A percentile compares a stretch with the other conserved stretches of the same genome.
These are phyloP conservation scores for Exophiala sideris DNA, from an alignment of 2,329 filamentous ascomycete genomes.

Conservation along the genomic window DNA sequence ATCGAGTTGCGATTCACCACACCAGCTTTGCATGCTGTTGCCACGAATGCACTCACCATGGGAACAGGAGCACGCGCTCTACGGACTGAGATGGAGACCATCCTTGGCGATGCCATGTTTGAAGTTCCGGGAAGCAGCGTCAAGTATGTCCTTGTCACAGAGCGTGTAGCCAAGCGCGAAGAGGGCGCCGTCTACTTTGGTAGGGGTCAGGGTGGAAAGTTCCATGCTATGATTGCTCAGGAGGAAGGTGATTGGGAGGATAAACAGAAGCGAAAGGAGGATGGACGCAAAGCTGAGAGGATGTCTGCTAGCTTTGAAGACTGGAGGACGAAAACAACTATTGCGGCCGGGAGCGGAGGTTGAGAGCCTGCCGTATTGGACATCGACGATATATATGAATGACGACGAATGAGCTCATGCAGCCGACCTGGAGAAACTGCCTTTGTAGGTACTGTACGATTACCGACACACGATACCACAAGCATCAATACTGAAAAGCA, in stretches of 20 bases:
- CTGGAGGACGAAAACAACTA: conserved; percentile 40
- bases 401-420: not conserved
- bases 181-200: conserved; percentile 54
- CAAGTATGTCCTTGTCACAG: conserved; percentile 70
- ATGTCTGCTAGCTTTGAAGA: conserved; percentile 41
- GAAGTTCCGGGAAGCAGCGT: conserved; percentile 65
- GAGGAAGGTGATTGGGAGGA: conserved; percentile 52
- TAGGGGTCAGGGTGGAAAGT: conserved; percentile 49
- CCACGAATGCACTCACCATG: conserved; percentile 64
- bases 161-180: conserved; percentile 62
- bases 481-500: too few relatives aligned
- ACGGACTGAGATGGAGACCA: conserved; percentile 75
- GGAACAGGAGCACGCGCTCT: conserved; percentile 77
- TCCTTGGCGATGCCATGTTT: conserved; percentile 77
- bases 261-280: conserved; percentile 32
- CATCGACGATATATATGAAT: not conserved
- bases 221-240: conserved; percentile 49
- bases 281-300: conserved; percentile 20
- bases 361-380: conserved; percentile 2
- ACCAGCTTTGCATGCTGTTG: conserved; percentile 75
- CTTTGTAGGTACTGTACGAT: not conserved
- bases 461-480: not conserved
- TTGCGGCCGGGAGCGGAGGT: conserved; percentile 31
- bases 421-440: too few relatives aligned
- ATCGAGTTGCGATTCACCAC: conserved; percentile 79